Conservation (phyloP, 75 land plant genomes). For the Gnetum montanum region DNA sequence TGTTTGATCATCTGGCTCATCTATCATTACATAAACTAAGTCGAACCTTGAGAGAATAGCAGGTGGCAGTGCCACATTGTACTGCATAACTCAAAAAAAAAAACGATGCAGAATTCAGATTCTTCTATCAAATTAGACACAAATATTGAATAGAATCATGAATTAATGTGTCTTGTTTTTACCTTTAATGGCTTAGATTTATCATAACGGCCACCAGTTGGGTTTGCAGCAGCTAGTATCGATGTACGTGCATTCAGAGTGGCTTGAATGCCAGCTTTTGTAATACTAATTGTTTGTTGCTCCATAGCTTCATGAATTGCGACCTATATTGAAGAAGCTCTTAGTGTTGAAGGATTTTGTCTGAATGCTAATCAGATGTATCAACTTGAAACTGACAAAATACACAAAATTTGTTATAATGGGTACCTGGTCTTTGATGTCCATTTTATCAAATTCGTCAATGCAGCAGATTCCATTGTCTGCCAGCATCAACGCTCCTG, state of each 20-base stretch:
- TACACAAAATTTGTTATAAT: not conserved
- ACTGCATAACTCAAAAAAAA: conserved; percentile 35
- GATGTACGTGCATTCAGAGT: conserved; percentile 96
- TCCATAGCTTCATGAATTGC: conserved; percentile 99
- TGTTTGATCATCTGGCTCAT: conserved; percentile 88
- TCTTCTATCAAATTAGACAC: not conserved
- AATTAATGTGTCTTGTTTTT: too few relatives aligned
- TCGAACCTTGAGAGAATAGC: conserved; percentile 97
- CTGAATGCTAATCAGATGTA: not conserved
- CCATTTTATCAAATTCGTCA: conserved; percentile 99
- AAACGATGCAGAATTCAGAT: not conserved
- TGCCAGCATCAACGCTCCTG: conserved; percentile 97
- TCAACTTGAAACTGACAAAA: not conserved
- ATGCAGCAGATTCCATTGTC: conserved; percentile 98
- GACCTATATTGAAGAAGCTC: conserved; percentile 41
- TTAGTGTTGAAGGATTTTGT: not conserved
- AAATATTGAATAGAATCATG: not conserved
- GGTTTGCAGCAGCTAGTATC: conserved; percentile 96
- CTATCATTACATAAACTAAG: conserved; percentile 95
- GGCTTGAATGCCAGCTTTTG: conserved; percentile 98
- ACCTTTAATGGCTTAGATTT: conserved; percentile 93
- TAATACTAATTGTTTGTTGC: conserved; percentile 98
- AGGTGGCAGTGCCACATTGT: conserved; percentile 97
- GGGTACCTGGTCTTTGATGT: conserved; percentile 95
- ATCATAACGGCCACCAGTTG: conserved; percentile 95